phyloP scores from a whole-genome alignment of 2,329 filamentous ascomycete genomes.

The Dothidotthia symphoricarpi region DNA sequence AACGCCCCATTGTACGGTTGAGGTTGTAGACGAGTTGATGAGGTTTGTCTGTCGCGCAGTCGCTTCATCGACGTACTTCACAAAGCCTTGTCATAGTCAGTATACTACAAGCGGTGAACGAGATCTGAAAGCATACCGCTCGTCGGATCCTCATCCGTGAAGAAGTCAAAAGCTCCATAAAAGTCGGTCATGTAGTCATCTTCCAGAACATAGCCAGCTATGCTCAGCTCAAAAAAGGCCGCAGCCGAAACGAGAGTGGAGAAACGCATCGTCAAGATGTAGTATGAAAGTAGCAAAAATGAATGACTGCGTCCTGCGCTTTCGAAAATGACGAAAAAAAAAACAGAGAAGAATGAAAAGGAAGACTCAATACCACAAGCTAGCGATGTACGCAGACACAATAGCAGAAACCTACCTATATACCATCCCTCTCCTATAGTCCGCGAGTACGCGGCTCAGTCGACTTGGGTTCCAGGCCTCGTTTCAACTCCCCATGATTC shows the following conservation, averaged over 20 bases:
- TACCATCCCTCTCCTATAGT: conserved; percentile 1
- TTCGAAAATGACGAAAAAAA: conserved; percentile 36
- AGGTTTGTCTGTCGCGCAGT: conserved; percentile 43
- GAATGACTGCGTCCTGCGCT: conserved; percentile 28
- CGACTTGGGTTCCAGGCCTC: too few species aligned
- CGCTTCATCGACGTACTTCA: conserved; percentile 43
- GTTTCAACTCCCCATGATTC: too few species aligned
- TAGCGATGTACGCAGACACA: conserved; percentile 12
- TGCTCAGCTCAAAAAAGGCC: conserved; percentile 36
- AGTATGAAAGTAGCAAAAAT: conserved; percentile 13
- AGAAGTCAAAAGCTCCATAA: conserved; percentile 48
- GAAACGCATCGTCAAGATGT: conserved; percentile 38
- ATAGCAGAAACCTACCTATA: conserved; percentile 7
- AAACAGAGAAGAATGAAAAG: conserved; percentile 18
- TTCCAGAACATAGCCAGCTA: conserved; percentile 44
- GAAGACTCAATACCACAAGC: conserved; percentile 19
- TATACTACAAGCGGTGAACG: conserved; percentile 17
- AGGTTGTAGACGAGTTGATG: conserved; percentile 37
- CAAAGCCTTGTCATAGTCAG: conserved; percentile 32
- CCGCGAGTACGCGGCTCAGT: too few species aligned
- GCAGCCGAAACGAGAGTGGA: conserved; percentile 35
- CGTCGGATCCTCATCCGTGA: conserved; percentile 46
- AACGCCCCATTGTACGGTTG: conserved; percentile 48
- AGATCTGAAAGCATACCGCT: conserved; percentile 32
- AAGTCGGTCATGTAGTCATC: conserved; percentile 46